phyloP scores from a whole-genome alignment of 2,329 filamentous ascomycete genomes.

The Byssochlamys sp. region DNA sequence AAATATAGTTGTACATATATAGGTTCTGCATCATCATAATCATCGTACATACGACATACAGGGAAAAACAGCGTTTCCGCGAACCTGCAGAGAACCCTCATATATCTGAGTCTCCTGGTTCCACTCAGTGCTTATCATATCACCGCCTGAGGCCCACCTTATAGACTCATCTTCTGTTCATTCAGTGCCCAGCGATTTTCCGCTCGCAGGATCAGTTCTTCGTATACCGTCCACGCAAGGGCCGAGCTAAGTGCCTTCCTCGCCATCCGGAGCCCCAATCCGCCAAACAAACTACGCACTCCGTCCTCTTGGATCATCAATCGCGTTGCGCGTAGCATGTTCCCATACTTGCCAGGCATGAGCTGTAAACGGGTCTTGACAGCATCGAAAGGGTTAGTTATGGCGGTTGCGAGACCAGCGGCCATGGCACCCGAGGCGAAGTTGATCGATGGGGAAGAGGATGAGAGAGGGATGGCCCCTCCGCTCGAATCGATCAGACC shows the following conservation, averaged over 20 bases:
- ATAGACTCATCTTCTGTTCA: slow-evolving; percentile 13
- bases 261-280: slow-evolving; percentile 74
- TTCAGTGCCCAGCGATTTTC: slow-evolving; percentile 37
- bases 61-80: background rate
- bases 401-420: slow-evolving; percentile 69
- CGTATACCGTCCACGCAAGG: slow-evolving; percentile 95
- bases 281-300: slow-evolving; percentile 69
- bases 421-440: slow-evolving; percentile 74
- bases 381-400: slow-evolving; percentile 94
- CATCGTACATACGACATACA: background rate
- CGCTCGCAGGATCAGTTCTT: slow-evolving; percentile 74
- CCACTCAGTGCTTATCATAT: no score
- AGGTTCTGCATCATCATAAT: background rate
- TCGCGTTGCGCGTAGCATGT: slow-evolving; percentile 66
- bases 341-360: slow-evolving; percentile 70
- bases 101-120: background rate
- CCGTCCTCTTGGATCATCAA: slow-evolving; percentile 79
- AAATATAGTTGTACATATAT: slow-evolving; percentile 11
- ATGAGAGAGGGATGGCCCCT: slow-evolving; percentile 12
- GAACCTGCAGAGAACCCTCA: background rate
- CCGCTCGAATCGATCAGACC: slow-evolving; percentile 12
- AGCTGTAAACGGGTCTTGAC: slow-evolving; percentile 92
- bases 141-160: background rate
- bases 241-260: slow-evolving; percentile 87
- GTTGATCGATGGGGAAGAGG: slow-evolving; percentile 55